A percentile compares a stretch with the other conserved stretches of the same genome.
Evolutionary conservation across 495 filamentous ascomycete species (phyloP).

Genomic region (Podospora appendiculata): DNA sequence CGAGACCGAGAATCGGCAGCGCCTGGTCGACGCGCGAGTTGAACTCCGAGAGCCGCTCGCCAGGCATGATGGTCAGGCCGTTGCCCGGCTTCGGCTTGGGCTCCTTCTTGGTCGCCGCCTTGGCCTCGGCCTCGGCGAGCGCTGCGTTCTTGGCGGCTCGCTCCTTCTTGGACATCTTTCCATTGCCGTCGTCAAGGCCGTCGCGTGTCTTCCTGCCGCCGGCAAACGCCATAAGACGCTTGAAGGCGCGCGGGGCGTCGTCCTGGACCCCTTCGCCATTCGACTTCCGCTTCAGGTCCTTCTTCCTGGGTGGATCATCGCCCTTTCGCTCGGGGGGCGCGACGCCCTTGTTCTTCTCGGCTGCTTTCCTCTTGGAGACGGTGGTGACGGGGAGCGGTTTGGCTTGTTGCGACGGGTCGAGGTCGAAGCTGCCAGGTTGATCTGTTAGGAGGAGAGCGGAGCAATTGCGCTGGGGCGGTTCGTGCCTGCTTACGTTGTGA

Average conservation of each 20-base stretch:
- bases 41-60: slow-evolving; percentile 78
- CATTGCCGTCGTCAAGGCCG: slow-evolving; percentile 62
- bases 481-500: too few relatives aligned
- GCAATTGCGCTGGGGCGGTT: too few relatives aligned
- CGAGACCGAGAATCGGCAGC: slow-evolving; percentile 62
- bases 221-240: slow-evolving; percentile 66
- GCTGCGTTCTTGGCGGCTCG: slow-evolving; percentile 8
- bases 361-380: not conserved
- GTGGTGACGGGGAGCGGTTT: not conserved
- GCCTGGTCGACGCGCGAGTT: slow-evolving; percentile 77
- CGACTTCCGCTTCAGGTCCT: not conserved
- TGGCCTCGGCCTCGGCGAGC: not conserved
- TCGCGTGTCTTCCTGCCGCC: slow-evolving; percentile 47
- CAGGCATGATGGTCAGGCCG: slow-evolving; percentile 61
- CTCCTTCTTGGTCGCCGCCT: slow-evolving; percentile 1
- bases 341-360: not conserved
- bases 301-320: not conserved
- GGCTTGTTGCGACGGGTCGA: not conserved
- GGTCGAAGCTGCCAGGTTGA: not conserved
- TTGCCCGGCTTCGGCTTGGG: too few relatives aligned
- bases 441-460: not conserved
- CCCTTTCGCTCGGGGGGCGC: not conserved
- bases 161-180: slow-evolving; percentile 21
- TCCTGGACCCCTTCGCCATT: slow-evolving; percentile 25
- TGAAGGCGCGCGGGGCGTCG: slow-evolving; percentile 83